Evolutionary conservation across 768 basidiomycete species (phyloP), one percentile per base, ranked within the genome.

Genomic region (Psilocybe subaeruginosa): DNA sequence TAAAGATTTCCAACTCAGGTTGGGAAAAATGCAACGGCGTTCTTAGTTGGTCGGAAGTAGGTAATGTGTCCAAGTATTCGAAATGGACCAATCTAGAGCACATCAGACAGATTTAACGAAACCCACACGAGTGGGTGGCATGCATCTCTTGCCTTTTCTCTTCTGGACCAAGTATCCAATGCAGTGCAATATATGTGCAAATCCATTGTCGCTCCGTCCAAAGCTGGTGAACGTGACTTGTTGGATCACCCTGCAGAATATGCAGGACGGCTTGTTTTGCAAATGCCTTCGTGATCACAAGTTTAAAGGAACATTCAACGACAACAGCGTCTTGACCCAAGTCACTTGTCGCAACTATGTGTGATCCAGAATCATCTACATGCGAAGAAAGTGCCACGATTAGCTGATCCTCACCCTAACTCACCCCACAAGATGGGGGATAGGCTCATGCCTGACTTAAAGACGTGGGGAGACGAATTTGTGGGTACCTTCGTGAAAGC

Each of bases 1-100:
- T 78, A 54, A 97, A 82, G 8, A 87, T 70, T 17, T 85, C 80
- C 16, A 88, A 74, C 70, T 99, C 96, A 14, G 68, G 55, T 0
- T 70, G 50, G 0, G 83, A 83, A 69, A 93, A 97, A 64, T 91
- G 86, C 11, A 95, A 77, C 0, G 95, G 84, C 0, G 95, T 96
- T 12, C 80, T 75, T 0, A 97, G 78, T 55, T 81, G 77, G 2
- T 78, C 73, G 0, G 80, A 51, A 0, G 77, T 29, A 0, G 96
- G 96, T 1, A 97, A 79, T 7, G 82, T 84, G 19, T 82, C 74
- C 29, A 94, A 70, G 71, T 98, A 99, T 2, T 83, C 80, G 27
- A 72, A 69, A 70, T 92, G 89, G 8, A 61, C 65, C 54, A 82
- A 66, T 53, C 59, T 58, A 45, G 37, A 19, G 68, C 71, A 49